Percentiles rank a stretch among this genome's conserved stretches.
Evolutionary conservation across 768 basidiomycete species (phyloP).

Genomic region (Trametes coccinea): DNA sequence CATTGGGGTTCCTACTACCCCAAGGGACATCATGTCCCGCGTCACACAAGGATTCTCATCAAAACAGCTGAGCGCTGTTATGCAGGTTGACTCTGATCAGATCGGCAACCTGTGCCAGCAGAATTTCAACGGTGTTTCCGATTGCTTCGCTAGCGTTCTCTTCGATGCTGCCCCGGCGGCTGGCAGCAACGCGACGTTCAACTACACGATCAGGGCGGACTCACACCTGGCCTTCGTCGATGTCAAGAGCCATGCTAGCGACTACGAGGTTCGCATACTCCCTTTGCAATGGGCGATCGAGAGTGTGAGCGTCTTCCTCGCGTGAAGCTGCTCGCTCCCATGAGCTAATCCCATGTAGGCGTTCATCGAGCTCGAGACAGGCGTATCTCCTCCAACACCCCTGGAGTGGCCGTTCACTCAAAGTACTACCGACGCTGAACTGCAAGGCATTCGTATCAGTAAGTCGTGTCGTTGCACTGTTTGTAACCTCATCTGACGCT

Average conservation of each 20-base stretch:
- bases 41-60: slow-evolving; percentile 53
- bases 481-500: too few species aligned
- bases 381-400: slow-evolving; percentile 53
- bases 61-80: slow-evolving; percentile 49
- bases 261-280: slow-evolving; percentile 64
- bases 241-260: slow-evolving; percentile 62
- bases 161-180: slow-evolving; percentile 56
- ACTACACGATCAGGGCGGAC: slow-evolving; percentile 73
- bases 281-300: slow-evolving; percentile 81
- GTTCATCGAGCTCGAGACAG: slow-evolving; percentile 68
- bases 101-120: slow-evolving; percentile 63
- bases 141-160: slow-evolving; percentile 66
- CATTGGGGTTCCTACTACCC: slow-evolving; percentile 45
- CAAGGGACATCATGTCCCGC: slow-evolving; percentile 60
- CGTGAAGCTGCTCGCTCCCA: background rate
- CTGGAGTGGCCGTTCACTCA: slow-evolving; percentile 71
- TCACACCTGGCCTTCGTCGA: slow-evolving; percentile 62
- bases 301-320: slow-evolving; percentile 43
- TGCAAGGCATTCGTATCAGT: slow-evolving; percentile 56
- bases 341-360: slow-evolving; percentile 43
- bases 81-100: slow-evolving; percentile 45
- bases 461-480: slow-evolving; percentile 23
- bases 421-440: slow-evolving; percentile 63
- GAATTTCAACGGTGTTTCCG: slow-evolving; percentile 69
- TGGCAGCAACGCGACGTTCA: slow-evolving; percentile 33